Percentiles rank a stretch among this genome's conserved stretches.
Conservation (phyloP, 805 yeast species). For the Starmerella tilneyi region DNA sequence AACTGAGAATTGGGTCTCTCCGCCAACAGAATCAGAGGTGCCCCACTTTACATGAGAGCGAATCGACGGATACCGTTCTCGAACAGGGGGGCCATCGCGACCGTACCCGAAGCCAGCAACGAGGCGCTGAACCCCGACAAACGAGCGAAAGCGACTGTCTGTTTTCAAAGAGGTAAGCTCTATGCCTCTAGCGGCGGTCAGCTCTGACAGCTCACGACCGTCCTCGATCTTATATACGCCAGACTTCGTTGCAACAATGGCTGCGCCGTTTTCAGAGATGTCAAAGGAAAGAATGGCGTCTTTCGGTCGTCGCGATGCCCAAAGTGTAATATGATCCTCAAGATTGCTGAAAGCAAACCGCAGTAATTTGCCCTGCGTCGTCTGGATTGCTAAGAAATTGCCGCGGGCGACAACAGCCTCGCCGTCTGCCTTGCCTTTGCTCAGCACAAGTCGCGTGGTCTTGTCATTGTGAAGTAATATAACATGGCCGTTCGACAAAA, state of each 20-base stretch:
- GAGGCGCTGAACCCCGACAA: constrained; percentile 17
- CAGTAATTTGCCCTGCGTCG: constrained; percentile 15
- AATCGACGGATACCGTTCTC: neutral
- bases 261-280: constrained; percentile 20
- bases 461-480: constrained; percentile 7
- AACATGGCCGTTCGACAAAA: constrained; percentile 14
- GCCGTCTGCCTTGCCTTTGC: constrained; percentile 4
- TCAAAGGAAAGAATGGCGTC: constrained; percentile 19
- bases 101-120: constrained; percentile 7
- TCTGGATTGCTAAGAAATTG: constrained; percentile 14
- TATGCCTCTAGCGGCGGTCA: constrained; percentile 15
- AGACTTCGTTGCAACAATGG: constrained; percentile 20
- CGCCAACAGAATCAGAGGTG: neutral
- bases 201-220: constrained; percentile 11
- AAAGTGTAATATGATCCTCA: constrained; percentile 12
- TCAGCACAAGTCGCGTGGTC: constrained; percentile 1
- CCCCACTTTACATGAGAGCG: neutral
- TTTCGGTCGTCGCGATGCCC: constrained; percentile 16
- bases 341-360: neutral
- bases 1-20: neutral
- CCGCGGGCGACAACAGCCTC: constrained; percentile 17
- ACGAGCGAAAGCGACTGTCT: constrained; percentile 17
- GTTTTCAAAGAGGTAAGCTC: constrained; percentile 14
- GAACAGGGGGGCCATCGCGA: neutral
- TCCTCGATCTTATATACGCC: constrained; percentile 21